phyloP scores from a whole-genome alignment of 345 rosid genomes.

The Eucalyptus pauciflora region DNA sequence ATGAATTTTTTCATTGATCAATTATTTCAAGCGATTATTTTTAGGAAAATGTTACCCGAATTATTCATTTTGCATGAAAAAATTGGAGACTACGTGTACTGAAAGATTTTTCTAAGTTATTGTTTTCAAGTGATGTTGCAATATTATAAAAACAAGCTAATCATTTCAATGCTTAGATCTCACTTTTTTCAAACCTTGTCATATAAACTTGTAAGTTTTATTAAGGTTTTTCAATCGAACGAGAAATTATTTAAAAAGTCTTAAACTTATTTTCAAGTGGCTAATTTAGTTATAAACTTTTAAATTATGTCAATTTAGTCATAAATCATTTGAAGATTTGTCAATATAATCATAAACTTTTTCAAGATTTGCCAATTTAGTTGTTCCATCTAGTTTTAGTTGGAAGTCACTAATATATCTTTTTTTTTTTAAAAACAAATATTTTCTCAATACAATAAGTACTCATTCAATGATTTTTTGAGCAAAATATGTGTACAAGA shows the following conservation, averaged over 20 bases:
- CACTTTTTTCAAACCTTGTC: neutral
- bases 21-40: neutral
- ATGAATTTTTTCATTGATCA: neutral
- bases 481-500: neutral
- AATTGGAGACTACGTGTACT: neutral
- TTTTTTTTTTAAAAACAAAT: neutral
- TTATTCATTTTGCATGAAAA: neutral
- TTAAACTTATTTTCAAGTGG: rapidly evolving
- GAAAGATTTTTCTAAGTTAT: neutral
- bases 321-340: neutral
- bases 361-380: neutral
- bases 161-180: neutral
- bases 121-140: neutral
- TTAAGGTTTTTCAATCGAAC: neutral
- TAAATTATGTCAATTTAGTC: neutral
- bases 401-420: neutral
- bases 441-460: neutral
- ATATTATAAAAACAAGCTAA: neutral
- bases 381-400: neutral
- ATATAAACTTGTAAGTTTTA: neutral
- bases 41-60: neutral
- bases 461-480: neutral
- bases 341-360: neutral
- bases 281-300: neutral
- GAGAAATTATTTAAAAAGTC: neutral